Conservation (phyloP, 768 basidiomycete species). For the Macrolepiota albuminosa region DNA sequence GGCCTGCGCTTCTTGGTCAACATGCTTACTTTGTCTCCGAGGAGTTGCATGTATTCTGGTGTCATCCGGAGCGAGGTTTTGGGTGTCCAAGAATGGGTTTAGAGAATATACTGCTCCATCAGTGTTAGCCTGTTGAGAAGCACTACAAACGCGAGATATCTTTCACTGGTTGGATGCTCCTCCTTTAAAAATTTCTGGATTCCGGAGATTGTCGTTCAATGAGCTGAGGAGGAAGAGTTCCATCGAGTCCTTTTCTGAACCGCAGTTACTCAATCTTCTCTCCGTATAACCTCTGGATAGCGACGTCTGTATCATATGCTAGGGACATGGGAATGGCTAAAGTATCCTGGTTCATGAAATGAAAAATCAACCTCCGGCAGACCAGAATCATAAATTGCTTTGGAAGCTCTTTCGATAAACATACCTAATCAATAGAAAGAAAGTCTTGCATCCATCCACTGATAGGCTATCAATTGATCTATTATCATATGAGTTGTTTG, state of each 20-base stretch:
- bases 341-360: background rate
- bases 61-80: background rate
- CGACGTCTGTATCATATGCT: background rate
- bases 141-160: no score
- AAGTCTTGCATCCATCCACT: background rate
- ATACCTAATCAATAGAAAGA: background rate
- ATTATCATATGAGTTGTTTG: background rate
- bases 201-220: background rate
- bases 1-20: background rate
- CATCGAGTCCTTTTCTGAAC: background rate
- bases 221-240: background rate
- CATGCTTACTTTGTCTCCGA: background rate
- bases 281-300: background rate
- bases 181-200: background rate
- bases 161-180: background rate
- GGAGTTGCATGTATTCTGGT: constrained; percentile 1
- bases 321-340: background rate
- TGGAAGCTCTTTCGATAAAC: background rate
- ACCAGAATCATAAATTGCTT: background rate
- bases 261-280: background rate
- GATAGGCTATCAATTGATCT: no score
- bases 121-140: background rate
- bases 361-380: background rate
- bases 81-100: background rate
- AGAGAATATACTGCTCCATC: background rate